phyloP scores from a whole-genome alignment of 2,329 filamentous ascomycete species.

The Phaeosphaeriaceae sp. region DNA sequence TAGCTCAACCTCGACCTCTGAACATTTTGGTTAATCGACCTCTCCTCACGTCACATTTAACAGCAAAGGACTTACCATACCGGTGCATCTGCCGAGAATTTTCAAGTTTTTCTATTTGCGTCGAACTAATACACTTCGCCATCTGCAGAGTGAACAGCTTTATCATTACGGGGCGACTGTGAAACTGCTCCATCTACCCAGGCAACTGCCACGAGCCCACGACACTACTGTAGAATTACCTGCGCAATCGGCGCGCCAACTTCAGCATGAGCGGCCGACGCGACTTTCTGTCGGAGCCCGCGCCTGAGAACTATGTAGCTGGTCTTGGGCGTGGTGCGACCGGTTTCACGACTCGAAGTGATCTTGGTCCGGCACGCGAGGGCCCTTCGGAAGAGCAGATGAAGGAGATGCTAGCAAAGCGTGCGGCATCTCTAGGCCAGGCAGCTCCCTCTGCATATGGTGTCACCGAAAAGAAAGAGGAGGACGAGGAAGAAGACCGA shows the following conservation, averaged over 20 bases:
- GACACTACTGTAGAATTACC: neutral
- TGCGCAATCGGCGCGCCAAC: neutral
- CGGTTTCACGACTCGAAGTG: conserved; percentile 95
- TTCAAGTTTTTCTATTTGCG: too few relatives aligned
- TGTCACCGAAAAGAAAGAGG: conserved; percentile 70
- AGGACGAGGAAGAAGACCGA: conserved; percentile 76
- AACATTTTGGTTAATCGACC: too few relatives aligned
- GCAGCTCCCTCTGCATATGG: conserved; percentile 78
- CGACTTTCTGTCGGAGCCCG: conserved; percentile 87
- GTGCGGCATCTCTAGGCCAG: conserved; percentile 80
- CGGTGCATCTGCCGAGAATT: too few relatives aligned
- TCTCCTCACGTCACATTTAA: too few relatives aligned
- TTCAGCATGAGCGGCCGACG: conserved; percentile 67
- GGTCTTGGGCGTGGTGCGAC: conserved; percentile 97
- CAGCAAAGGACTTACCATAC: too few relatives aligned
- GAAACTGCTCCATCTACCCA: too few relatives aligned
- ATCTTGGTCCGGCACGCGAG: conserved; percentile 92
- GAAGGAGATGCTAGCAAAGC: conserved; percentile 94
- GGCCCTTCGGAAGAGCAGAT: conserved; percentile 98
- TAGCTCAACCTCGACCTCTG: too few relatives aligned
- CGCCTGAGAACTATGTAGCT: conserved; percentile 73
- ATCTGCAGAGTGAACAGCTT: too few relatives aligned
- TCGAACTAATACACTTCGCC: too few relatives aligned
- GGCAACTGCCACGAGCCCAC: neutral
- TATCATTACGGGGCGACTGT: too few relatives aligned